phyloP scores from a whole-genome alignment of 148 eudicot genomes.

The Rhododendron mucronatum region DNA sequence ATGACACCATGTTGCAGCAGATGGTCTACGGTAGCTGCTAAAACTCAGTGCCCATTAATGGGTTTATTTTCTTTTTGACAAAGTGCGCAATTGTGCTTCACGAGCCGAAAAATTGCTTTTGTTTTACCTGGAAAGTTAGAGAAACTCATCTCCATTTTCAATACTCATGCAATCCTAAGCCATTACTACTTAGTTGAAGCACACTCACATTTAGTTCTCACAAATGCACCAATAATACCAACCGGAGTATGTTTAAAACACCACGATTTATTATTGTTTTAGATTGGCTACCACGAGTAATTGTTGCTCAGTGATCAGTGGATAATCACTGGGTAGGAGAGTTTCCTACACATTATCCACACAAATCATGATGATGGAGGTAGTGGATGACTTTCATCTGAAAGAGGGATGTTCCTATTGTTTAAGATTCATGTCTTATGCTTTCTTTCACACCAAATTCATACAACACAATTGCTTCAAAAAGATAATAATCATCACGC shows the following conservation, averaged over 20 bases:
- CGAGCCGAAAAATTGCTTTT: not conserved
- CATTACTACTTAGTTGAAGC: not conserved
- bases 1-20: not conserved
- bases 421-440: not conserved
- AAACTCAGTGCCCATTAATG: not conserved
- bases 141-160: slow-evolving; percentile 4
- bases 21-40: not conserved
- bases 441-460: not conserved
- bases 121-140: not conserved
- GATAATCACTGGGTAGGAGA: not conserved
- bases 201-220: not conserved
- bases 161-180: not conserved
- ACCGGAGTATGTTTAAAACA: not conserved
- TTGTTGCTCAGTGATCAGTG: not conserved
- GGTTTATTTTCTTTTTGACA: not conserved
- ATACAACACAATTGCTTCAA: not conserved
- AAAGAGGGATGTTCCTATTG: not conserved
- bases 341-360: not conserved
- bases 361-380: not conserved
- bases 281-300: not conserved
- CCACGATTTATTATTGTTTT: not conserved
- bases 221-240: not conserved
- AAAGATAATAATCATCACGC: not conserved
- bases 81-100: not conserved
- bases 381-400: not conserved